These are phyloP conservation scores for Dendrostoma leiphaemia DNA, from an alignment of 2,329 filamentous ascomycete genomes.

Conservation along the genomic window DNA sequence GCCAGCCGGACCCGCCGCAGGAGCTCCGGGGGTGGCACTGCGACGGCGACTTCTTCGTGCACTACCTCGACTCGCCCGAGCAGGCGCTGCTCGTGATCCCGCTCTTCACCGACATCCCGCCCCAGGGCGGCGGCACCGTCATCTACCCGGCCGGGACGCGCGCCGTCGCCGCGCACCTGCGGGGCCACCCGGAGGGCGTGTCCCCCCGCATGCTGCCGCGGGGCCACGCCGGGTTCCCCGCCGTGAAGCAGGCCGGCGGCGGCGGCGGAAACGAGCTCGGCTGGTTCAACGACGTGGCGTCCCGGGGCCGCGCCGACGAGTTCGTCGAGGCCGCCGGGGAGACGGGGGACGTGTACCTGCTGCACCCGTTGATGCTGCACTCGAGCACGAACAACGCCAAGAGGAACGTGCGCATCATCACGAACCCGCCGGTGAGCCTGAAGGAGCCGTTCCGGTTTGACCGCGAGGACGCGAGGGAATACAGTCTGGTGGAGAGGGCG, in stretches of 20 bases:
- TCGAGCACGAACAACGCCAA: constrained; percentile 47
- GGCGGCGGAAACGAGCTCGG: constrained; percentile 37
- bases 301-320: constrained; percentile 34
- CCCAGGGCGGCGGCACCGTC: constrained; percentile 63
- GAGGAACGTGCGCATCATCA: constrained; percentile 46
- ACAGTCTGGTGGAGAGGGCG: constrained; percentile 55
- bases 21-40: constrained; percentile 63
- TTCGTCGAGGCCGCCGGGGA: constrained; percentile 55
- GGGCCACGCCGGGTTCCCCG: constrained; percentile 43
- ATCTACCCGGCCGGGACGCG: constrained; percentile 61
- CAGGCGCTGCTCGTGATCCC: constrained; percentile 68
- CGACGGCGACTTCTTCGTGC: constrained; percentile 70
- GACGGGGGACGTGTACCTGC: constrained; percentile 55
- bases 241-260: constrained; percentile 40
- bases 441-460: constrained; percentile 52
- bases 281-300: constrained; percentile 43
- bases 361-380: constrained; percentile 62
- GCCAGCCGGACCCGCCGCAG: constrained; percentile 47
- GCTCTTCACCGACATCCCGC: constrained; percentile 61
- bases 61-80: constrained; percentile 69
- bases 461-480: constrained; percentile 38
- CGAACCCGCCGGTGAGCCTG: constrained; percentile 54
- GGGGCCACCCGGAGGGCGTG: constrained; percentile 63
- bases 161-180: constrained; percentile 54
- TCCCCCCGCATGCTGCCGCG: constrained; percentile 63